A percentile compares a stretch with the other conserved stretches of the same genome.
phyloP scores from a whole-genome alignment of 352 stramenopile species.

The Globisporangium recalcitrans region DNA sequence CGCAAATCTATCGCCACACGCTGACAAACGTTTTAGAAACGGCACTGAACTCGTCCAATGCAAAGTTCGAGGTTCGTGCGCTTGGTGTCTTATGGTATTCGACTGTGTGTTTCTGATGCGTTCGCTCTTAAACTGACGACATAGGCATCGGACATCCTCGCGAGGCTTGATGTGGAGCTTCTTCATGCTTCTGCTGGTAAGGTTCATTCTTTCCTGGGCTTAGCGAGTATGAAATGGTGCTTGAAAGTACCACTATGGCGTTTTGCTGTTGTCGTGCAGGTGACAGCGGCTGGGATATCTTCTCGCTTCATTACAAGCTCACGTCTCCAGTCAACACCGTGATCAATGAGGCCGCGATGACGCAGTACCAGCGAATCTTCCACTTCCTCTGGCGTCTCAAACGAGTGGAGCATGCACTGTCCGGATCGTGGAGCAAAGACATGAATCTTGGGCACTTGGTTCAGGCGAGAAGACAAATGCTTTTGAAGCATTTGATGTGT shows the following conservation, averaged over 20 bases:
- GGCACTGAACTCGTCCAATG: constrained; percentile 93
- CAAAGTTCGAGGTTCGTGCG: constrained; percentile 86
- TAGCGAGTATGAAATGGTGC: neutral
- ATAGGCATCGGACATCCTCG: constrained; percentile 88
- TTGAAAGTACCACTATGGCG: neutral
- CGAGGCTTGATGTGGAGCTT: constrained; percentile 90
- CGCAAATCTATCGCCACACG: constrained; percentile 93
- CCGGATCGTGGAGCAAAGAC: constrained; percentile 95
- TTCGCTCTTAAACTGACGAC: neutral
- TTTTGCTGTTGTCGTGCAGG: constrained; percentile 22
- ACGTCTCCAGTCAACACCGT: constrained; percentile 84
- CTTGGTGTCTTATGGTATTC: neutral
- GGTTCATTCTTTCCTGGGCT: neutral
- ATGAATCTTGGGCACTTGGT: constrained; percentile 94
- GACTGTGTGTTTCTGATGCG: neutral
- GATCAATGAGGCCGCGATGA: constrained; percentile 81
- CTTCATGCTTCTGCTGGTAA: constrained; percentile 68
- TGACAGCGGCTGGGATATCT: constrained; percentile 94
- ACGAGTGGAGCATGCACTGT: constrained; percentile 90
- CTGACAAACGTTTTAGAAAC: constrained; percentile 93
- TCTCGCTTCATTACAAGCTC: constrained; percentile 88
- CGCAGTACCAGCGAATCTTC: constrained; percentile 88
- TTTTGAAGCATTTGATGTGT: neutral
- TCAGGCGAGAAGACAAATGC: constrained; percentile 40
- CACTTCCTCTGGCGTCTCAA: constrained; percentile 89